A percentile compares a stretch with the other conserved stretches of the same genome.
Conservation (phyloP, 768 basidiomycete species). For the Tephrocybe sp. region DNA sequence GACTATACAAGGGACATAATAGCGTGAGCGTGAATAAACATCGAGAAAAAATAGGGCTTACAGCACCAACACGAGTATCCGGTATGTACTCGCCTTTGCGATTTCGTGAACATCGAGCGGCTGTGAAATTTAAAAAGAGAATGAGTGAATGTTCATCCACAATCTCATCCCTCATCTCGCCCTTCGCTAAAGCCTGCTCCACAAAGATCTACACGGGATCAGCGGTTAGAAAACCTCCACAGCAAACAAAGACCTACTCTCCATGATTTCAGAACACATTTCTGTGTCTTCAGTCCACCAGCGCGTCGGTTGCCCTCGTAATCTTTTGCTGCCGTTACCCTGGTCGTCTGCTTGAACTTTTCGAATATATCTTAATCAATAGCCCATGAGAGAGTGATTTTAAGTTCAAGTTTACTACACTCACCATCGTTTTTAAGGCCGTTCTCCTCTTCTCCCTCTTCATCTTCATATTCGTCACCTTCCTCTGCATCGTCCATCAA, state of each 20-base stretch:
- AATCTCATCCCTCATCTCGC: slow-evolving; percentile 22
- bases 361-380: not conserved
- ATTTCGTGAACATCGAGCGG: slow-evolving; percentile 20
- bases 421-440: slow-evolving; percentile 1
- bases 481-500: not conserved
- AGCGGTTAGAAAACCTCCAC: too few relatives aligned
- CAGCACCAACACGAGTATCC: slow-evolving; percentile 26
- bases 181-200: slow-evolving; percentile 2
- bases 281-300: slow-evolving; percentile 25
- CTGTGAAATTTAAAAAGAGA: slow-evolving; percentile 21
- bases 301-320: slow-evolving; percentile 20
- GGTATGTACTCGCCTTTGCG: slow-evolving; percentile 20
- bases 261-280: slow-evolving; percentile 20
- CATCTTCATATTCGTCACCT: not conserved
- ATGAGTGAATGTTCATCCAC: slow-evolving; percentile 29
- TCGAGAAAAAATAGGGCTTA: slow-evolving; percentile 9
- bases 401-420: not conserved
- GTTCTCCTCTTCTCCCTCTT: not conserved
- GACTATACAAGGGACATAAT: slow-evolving; percentile 15
- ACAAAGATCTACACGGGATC: not conserved
- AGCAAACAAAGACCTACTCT: too few relatives aligned
- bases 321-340: slow-evolving; percentile 18
- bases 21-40: not conserved
- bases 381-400: not conserved
- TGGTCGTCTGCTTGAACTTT: not conserved